Conservation (phyloP, 306 rosid species). For the Myrica gale region DNA sequence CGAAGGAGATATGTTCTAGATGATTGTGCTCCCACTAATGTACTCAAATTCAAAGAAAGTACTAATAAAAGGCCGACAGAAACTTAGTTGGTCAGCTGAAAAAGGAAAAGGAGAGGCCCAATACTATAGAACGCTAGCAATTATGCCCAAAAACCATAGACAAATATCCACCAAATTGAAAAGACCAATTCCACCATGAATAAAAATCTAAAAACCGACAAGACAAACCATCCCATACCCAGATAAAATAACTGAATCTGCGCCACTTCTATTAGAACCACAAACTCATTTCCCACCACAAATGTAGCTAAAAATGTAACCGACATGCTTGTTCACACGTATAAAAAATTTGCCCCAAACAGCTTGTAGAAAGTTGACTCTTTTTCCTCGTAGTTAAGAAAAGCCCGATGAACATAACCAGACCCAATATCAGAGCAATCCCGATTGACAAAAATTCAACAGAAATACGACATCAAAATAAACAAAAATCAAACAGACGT, state of each 20-base stretch:
- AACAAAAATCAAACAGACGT: background rate
- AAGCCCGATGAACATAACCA: background rate
- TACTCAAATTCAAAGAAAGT: background rate
- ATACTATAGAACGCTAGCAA: background rate
- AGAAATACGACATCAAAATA: background rate
- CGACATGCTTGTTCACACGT: background rate
- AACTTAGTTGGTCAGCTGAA: background rate
- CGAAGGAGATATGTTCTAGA: background rate
- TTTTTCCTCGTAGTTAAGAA: constrained; percentile 7
- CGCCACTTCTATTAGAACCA: background rate
- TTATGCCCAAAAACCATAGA: background rate
- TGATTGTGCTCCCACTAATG: background rate
- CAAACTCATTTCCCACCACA: background rate
- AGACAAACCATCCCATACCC: constrained; percentile 2
- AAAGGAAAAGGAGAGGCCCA: background rate
- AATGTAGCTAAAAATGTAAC: background rate
- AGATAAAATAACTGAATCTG: constrained; percentile 1
- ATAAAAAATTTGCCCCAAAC: background rate
- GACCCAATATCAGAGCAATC: background rate
- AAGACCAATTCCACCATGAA: background rate
- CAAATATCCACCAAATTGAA: background rate
- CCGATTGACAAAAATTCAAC: background rate
- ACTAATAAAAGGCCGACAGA: background rate
- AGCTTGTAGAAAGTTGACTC: background rate
- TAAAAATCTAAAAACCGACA: background rate